Percentiles rank a stretch among this genome's conserved stretches.
phyloP scores from a whole-genome alignment of 2,329 filamentous ascomycete genomes.

The Paecilomyces fulvus region DNA sequence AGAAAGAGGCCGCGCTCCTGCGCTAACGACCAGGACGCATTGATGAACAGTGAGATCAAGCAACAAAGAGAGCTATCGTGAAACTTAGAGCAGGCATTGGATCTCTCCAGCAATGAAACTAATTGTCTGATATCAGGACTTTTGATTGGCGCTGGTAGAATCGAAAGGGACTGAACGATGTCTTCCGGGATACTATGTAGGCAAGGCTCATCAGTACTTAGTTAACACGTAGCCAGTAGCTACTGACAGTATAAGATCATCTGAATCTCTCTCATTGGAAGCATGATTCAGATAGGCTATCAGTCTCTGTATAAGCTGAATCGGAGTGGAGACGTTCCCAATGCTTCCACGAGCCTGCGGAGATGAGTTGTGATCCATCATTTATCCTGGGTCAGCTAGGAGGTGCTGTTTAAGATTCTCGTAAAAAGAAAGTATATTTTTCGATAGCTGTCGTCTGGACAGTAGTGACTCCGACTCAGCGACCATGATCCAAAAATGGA shows the following conservation, averaged over 20 bases:
- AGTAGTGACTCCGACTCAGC: not conserved
- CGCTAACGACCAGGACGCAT: conserved; percentile 1
- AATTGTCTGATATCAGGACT: not conserved
- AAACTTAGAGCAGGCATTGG: not conserved
- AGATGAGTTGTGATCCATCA: not conserved
- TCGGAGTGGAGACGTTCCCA: not conserved
- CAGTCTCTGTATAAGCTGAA: not conserved
- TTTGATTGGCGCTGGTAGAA: not conserved
- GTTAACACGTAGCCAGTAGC: not conserved
- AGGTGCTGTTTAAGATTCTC: not conserved
- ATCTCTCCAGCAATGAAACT: not conserved
- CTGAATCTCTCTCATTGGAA: not conserved
- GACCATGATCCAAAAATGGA: not conserved
- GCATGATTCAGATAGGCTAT: not conserved
- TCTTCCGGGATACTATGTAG: not conserved
- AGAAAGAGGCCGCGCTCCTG: conserved; percentile 9
- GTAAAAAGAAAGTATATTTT: not conserved
- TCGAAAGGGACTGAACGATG: not conserved
- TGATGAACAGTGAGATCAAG: conserved; percentile 10
- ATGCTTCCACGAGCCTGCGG: not conserved
- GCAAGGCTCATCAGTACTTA: not conserved
- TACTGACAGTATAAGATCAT: not conserved
- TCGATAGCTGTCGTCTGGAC: not conserved
- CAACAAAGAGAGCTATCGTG: conserved; percentile 4
- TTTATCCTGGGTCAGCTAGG: not conserved